Percentiles rank a stretch among this genome's conserved stretches.
Evolutionary conservation across 2,329 filamentous ascomycete genomes (phyloP).

Genomic region (Hypoxylon sp.): DNA sequence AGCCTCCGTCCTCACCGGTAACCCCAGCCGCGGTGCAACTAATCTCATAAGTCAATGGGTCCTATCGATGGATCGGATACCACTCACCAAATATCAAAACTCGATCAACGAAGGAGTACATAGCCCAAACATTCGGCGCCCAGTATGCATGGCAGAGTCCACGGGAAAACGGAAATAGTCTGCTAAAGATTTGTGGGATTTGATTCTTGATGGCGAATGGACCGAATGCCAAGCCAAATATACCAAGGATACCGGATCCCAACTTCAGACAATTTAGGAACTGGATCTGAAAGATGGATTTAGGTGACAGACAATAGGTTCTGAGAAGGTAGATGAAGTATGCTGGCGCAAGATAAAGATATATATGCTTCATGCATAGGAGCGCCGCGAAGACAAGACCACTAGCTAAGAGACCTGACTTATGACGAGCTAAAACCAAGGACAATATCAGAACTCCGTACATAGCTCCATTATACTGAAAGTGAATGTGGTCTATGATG

Average conservation of each 20-base stretch:
- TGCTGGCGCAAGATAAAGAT: slow-evolving; percentile 94
- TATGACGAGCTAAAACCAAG: slow-evolving; percentile 83
- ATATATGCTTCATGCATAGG: slow-evolving; percentile 97
- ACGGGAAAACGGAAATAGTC: slow-evolving; percentile 93
- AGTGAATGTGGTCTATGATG: slow-evolving; percentile 97
- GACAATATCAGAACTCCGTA: slow-evolving; percentile 93
- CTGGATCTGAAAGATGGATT: slow-evolving; percentile 81
- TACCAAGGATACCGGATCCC: slow-evolving; percentile 76
- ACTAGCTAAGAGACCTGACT: slow-evolving; percentile 81
- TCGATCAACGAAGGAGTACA: slow-evolving; percentile 93
- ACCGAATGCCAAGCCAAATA: slow-evolving; percentile 88
- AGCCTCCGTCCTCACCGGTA: slow-evolving; percentile 80
- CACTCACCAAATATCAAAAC: slow-evolving; percentile 83
- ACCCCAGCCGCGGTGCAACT: slow-evolving; percentile 86
- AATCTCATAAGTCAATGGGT: slow-evolving; percentile 54
- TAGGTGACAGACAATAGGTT: slow-evolving; percentile 85
- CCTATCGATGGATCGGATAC: background rate
- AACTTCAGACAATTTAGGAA: slow-evolving; percentile 88
- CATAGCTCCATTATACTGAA: slow-evolving; percentile 98
- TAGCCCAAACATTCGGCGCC: slow-evolving; percentile 97
- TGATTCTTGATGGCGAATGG: slow-evolving; percentile 88
- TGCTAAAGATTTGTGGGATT: slow-evolving; percentile 84
- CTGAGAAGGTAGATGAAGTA: slow-evolving; percentile 96
- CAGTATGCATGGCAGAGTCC: slow-evolving; percentile 98
- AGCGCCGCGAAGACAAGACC: slow-evolving; percentile 87